Evolutionary conservation across 495 filamentous ascomycete genomes (phyloP).

Genomic region (Tuber borchii): DNA sequence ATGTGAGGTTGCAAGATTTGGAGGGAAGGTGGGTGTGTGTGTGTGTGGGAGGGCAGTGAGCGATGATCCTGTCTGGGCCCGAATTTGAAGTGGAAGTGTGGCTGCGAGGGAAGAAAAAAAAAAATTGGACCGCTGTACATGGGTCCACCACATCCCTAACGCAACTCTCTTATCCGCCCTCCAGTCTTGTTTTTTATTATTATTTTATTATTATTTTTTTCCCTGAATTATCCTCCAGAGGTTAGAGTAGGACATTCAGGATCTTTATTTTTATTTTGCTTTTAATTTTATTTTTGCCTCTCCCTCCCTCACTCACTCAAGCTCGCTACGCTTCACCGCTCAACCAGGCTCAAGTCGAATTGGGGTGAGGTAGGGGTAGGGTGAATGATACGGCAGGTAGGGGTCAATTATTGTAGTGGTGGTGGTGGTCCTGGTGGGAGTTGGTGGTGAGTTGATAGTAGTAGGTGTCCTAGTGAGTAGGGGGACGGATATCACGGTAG

Average conservation of each 20-base stretch:
- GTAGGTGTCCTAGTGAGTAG: neutral
- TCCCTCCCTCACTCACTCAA: neutral
- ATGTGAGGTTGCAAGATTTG: constrained; percentile 17
- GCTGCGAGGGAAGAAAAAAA: constrained; percentile 26
- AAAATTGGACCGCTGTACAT: constrained; percentile 30
- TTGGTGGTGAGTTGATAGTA: neutral
- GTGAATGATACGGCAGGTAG: constrained; percentile 29
- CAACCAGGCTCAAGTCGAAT: constrained; percentile 27
- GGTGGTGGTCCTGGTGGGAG: too few species aligned
- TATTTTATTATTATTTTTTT: constrained; percentile 15
- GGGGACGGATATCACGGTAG: constrained; percentile 34
- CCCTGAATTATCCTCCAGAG: neutral
- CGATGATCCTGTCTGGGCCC: constrained; percentile 34
- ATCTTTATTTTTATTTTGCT: neutral
- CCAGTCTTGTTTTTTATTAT: constrained; percentile 24
- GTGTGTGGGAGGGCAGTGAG: constrained; percentile 20
- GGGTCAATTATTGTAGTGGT: neutral
- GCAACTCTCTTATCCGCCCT: constrained; percentile 33
- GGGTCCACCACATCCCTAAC: constrained; percentile 29
- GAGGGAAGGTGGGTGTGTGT: constrained; percentile 16
- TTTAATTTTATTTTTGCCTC: constrained; percentile 17
- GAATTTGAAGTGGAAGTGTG: constrained; percentile 22
- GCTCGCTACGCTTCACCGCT: constrained; percentile 17
- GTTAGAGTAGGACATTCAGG: neutral
- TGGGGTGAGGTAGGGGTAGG: constrained; percentile 19